Percentiles rank a stretch among this genome's conserved stretches.
Conservation (phyloP, 495 filamentous ascomycete genomes). For the Thozetella sp. region DNA sequence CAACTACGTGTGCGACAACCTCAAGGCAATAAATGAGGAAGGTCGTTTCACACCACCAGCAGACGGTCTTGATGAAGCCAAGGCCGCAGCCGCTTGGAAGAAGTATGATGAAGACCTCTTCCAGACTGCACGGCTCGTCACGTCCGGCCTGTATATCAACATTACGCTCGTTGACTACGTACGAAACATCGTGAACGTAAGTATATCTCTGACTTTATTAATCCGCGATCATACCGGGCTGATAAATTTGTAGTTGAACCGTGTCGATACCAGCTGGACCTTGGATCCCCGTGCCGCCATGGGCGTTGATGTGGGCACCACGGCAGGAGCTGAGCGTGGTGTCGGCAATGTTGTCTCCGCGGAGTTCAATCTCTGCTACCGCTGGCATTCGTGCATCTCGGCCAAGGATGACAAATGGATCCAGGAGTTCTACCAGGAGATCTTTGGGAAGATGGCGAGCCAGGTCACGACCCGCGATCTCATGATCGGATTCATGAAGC, state of each 20-base stretch:
- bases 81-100: slow-evolving; percentile 59
- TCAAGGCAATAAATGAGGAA: slow-evolving; percentile 71
- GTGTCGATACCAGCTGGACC: slow-evolving; percentile 76
- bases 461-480: slow-evolving; percentile 59
- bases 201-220: background rate
- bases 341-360: slow-evolving; percentile 76
- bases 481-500: slow-evolving; percentile 57
- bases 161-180: slow-evolving; percentile 83
- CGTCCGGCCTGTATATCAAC: slow-evolving; percentile 84
- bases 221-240: background rate
- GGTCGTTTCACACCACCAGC: slow-evolving; percentile 67
- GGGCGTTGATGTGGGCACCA: slow-evolving; percentile 56
- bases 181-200: slow-evolving; percentile 74
- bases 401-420: slow-evolving; percentile 76
- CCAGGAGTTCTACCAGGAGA: slow-evolving; percentile 58
- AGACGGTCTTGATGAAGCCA: slow-evolving; percentile 44
- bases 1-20: slow-evolving; percentile 74
- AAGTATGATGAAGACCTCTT: slow-evolving; percentile 85
- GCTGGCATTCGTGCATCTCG: slow-evolving; percentile 81
- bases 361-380: slow-evolving; percentile 71
- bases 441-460: slow-evolving; percentile 64
- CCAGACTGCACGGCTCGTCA: slow-evolving; percentile 78
- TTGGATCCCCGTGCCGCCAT: slow-evolving; percentile 71
- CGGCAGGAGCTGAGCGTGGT: slow-evolving; percentile 52
- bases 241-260: slow-evolving; percentile 52